Base-by-base conservation (phyloP, 495 filamentous ascomycete genomes). In the Cercophora scortea region DNA sequence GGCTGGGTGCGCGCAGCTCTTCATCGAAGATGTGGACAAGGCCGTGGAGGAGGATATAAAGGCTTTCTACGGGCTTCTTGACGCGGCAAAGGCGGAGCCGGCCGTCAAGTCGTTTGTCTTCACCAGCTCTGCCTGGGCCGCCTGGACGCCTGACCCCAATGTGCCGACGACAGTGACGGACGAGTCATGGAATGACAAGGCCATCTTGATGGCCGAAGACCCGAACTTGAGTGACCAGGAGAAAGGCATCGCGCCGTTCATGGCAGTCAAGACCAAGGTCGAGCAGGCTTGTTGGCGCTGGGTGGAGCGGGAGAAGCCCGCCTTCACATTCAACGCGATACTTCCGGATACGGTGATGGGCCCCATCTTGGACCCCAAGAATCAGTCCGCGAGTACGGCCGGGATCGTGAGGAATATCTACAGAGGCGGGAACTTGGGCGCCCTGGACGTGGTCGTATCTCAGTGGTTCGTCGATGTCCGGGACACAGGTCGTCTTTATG, bases 261-360 rank as follows among this genome's bases (percentile, higher is more conserved):
- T 66, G 61, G 63, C 63, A 0, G 50, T 62, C 41, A 59, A 58
- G 42, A 42, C 55, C 2, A 35, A 54, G 8, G 42, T 61, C 8
- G 65, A 68, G 49, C 33, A 68, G 54, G 47, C 50, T 8, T 19
- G 56, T 15, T 68, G 65, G 65, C 59, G 59, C 6, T 68, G 65
- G 65, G 53, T 68, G 5, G 55, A 33, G 38, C 57, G 49, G 8
- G 59, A 65, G 44, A 57, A 61, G 42, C 65, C 62, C 0, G 32
- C 19, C 12, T 68, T 61, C 42, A 35, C 53, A 5, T 60, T 68
- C 54, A 66, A 62, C 47, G 43, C 55, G 5, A 48, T 68, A 18
- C 50, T 68, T 0, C 56, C 57, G 10, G 54, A 56, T 8, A 59
- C 57, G 2, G 61, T 60, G 19, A 55, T 62, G 6, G 65, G 65